Evolutionary conservation across 306 rosid genomes (phyloP), one percentile per base, ranked within the genome.

Genomic region (Vigna nakashimae): DNA sequence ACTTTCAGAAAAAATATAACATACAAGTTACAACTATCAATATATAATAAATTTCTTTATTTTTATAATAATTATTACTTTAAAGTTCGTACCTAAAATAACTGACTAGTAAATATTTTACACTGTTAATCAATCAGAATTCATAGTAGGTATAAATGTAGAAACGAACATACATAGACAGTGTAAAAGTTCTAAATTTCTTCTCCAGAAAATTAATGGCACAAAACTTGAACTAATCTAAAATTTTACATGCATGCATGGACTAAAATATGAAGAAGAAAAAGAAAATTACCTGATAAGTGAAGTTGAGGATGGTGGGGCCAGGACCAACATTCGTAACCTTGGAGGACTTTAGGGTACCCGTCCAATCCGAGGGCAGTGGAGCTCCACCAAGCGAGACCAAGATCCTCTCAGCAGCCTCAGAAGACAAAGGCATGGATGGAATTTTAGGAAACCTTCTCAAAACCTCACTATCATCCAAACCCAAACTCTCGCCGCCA

Each of bases 381-480:
- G 79, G 36, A 18, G 34, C 80, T 0, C 88, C 82, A 3, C 82
- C 84, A 2, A 91, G 88, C 11, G 83, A 78, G 9, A 22, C 71
- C 79, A 89, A 43, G 18, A 91, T 80, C 66, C 17, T 11, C 66
- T 79, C 86, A 1, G 91, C 93, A 2, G 82, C 77, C 76, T 84
- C 87, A 20, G 59, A 15, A 7, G 96, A 91, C 67, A 91, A 49
- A 22, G 93, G 96, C 91, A 89, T 43, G 2, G 96, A 91, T 1
- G 93, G 93, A 87, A 91, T 89, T 82, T 87, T 87, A 1, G 96
- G 96, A 20, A 89, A 89, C 68, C 83, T 86, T 53, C 84, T 74
- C 78, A 84, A 74, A 76, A 89, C 90, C 73, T 87, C 84, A 26
- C 65, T 75, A 79, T 91, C 87, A 1, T 79, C 87, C 75, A 71